Evolutionary conservation across 1,284 basidiomycete species (phyloP).

Genomic region (Phellopilus nigrolimitatus): DNA sequence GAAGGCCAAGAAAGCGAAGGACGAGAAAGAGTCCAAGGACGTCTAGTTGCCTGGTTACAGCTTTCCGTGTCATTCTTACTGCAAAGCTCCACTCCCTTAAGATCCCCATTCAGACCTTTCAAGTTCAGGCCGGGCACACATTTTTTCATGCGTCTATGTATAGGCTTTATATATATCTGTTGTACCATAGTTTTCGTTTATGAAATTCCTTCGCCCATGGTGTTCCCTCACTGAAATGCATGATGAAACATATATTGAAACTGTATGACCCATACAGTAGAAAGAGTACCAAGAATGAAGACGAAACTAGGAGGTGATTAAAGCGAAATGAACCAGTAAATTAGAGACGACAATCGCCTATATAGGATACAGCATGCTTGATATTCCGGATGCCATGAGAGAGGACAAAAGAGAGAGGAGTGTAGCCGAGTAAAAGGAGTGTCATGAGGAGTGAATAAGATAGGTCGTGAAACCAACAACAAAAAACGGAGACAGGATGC

Average conservation of each 20-base stretch:
- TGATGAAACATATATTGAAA: background rate
- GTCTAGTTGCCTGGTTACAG: background rate
- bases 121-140: too few relatives aligned
- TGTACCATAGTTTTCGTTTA: too few relatives aligned
- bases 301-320: background rate
- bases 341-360: background rate
- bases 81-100: too few relatives aligned
- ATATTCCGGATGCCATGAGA: background rate
- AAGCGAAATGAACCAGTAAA: background rate
- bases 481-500: conserved; percentile 11
- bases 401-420: background rate
- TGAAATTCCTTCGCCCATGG: too few relatives aligned
- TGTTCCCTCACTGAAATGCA: too few relatives aligned
- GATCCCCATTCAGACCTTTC: too few relatives aligned
- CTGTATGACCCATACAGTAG: background rate
- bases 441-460: background rate
- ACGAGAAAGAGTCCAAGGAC: conserved; percentile 30
- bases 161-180: too few relatives aligned
- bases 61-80: background rate
- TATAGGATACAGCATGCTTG: conserved; percentile 13
- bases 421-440: conserved; percentile 1
- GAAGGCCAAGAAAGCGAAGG: conserved; percentile 42
- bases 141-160: too few relatives aligned
- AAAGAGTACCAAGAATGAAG: conserved; percentile 5
- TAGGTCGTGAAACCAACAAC: conserved; percentile 10